Evolutionary conservation across 352 stramenopile species (phyloP).

Genomic region (Aphanomyces invadans): DNA sequence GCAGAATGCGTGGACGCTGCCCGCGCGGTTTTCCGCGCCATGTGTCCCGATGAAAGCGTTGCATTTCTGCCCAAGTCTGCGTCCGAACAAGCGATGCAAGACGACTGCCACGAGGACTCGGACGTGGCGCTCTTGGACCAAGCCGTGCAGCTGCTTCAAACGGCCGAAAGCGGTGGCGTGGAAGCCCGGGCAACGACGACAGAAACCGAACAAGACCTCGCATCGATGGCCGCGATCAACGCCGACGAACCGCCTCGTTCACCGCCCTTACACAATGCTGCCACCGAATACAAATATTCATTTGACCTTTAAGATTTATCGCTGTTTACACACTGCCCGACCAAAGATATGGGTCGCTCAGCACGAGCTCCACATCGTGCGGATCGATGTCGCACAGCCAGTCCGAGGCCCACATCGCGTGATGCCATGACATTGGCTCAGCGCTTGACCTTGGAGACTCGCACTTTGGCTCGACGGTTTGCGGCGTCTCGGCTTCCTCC

Average conservation of each 20-base stretch:
- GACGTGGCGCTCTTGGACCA: not conserved
- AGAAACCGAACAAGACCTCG: not conserved
- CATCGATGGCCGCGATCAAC: not conserved
- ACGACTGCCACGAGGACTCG: constrained; percentile 26
- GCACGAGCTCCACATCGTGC: not conserved
- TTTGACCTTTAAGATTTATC: too few species aligned
- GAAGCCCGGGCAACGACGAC: not conserved
- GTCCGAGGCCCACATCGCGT: not conserved
- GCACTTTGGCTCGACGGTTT: too few species aligned
- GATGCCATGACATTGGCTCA: not conserved
- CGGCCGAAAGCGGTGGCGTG: not conserved
- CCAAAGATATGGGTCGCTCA: not conserved
- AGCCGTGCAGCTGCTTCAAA: constrained; percentile 10
- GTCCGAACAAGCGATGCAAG: constrained; percentile 45
- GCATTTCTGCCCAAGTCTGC: constrained; percentile 55
- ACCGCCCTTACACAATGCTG: too few species aligned
- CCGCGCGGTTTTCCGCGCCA: constrained; percentile 44
- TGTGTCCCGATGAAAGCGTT: constrained; percentile 42
- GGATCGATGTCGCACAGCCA: not conserved
- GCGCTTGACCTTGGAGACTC: too few species aligned
- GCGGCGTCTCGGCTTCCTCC: too few species aligned
- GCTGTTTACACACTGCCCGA: not conserved
- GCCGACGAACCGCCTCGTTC: too few species aligned
- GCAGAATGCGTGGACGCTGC: constrained; percentile 55
- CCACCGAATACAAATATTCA: too few species aligned